phyloP scores from a whole-genome alignment of 192 early-diverging fungal species.

The Dissophora ornata region DNA sequence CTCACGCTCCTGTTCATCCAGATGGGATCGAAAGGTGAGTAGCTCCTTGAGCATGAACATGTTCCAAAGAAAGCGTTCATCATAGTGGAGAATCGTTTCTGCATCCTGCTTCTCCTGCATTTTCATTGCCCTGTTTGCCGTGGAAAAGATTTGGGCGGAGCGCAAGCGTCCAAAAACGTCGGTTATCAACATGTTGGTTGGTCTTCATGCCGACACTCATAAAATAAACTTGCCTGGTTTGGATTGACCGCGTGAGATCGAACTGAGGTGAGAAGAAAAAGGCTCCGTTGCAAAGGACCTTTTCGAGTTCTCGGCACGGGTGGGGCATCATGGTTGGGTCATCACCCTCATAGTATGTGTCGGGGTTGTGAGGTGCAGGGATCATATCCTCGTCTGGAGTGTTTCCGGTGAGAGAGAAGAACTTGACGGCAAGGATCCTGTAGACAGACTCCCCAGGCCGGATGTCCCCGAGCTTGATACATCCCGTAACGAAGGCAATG shows the following conservation, averaged over 20 bases:
- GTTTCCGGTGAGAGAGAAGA: constrained; percentile 81
- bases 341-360: constrained; percentile 55
- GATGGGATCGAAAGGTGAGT: constrained; percentile 82
- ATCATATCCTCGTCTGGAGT: constrained; percentile 75
- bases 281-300: constrained; percentile 84
- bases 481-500: constrained; percentile 74
- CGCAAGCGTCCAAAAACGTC: too few species aligned
- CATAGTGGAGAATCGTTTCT: constrained; percentile 68
- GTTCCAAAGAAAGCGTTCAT: constrained; percentile 94
- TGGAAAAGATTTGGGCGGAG: too few species aligned
- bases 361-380: constrained; percentile 45
- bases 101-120: constrained; percentile 45
- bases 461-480: constrained; percentile 69
- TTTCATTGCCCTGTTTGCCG: constrained; percentile 22
- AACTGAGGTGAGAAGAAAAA: constrained; percentile 94
- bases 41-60: constrained; percentile 82
- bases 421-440: constrained; percentile 76
- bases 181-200: too few species aligned
- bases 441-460: constrained; percentile 72
- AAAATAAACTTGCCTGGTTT: constrained; percentile 64
- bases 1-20: constrained; percentile 69
- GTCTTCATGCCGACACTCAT: too few species aligned
- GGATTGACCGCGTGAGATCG: constrained; percentile 87
- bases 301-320: constrained; percentile 80
- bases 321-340: constrained; percentile 67